These are phyloP conservation scores for Fomitopsis betulina DNA, from an alignment of 1,284 basidiomycete species.

Conservation along the genomic window DNA sequence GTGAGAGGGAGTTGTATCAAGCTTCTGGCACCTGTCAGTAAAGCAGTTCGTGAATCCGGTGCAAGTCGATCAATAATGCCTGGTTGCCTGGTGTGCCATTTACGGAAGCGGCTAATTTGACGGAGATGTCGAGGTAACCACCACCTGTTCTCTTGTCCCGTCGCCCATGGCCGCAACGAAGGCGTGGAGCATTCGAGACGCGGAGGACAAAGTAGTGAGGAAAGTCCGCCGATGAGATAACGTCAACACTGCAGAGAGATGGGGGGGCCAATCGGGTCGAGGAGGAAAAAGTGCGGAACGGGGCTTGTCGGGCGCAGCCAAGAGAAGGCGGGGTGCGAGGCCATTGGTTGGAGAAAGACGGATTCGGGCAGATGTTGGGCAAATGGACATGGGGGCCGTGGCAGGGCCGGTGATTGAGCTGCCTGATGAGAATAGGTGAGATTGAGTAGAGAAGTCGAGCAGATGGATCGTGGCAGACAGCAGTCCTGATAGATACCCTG, in stretches of 20 bases:
- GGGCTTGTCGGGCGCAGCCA: slow-evolving; percentile 13
- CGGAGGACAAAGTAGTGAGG: background rate
- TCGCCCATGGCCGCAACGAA: background rate
- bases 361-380: slow-evolving; percentile 12
- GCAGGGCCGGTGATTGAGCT: slow-evolving; percentile 14
- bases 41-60: background rate
- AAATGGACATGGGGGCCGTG: slow-evolving; percentile 9
- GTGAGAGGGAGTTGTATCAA: background rate
- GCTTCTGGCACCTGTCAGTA: background rate
- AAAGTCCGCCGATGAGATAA: slow-evolving; percentile 19
- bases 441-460: slow-evolving; percentile 16
- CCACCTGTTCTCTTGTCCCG: background rate
- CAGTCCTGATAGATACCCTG: slow-evolving; percentile 27
- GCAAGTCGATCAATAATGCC: background rate
- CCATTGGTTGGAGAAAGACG: slow-evolving; percentile 18
- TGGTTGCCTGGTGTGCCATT: background rate
- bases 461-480: slow-evolving; percentile 26
- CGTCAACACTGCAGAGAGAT: slow-evolving; percentile 15
- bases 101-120: background rate
- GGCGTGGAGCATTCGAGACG: slow-evolving; percentile 9
- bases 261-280: slow-evolving; percentile 24
- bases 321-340: slow-evolving; percentile 17
- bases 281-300: slow-evolving; percentile 25
- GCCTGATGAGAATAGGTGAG: slow-evolving; percentile 10
- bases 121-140: background rate